A percentile compares a stretch with the other conserved stretches of the same genome.
These are phyloP conservation scores for Penicillium turbatum DNA, from an alignment of 495 filamentous ascomycete species.

Conservation along the genomic window DNA sequence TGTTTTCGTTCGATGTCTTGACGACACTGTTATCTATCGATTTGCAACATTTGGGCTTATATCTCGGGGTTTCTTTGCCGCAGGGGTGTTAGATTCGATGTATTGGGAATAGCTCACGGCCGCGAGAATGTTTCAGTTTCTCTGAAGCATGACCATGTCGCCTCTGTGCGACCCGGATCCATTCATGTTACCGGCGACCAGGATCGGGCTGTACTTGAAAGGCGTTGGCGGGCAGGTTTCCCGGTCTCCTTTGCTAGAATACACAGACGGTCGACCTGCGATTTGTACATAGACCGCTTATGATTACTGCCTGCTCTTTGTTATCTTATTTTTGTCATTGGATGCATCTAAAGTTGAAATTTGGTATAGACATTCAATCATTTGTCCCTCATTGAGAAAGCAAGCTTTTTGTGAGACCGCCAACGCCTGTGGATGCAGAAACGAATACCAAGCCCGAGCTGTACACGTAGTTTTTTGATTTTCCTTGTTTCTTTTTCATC, in stretches of 20 bases:
- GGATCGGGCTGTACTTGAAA: slow-evolving; percentile 11
- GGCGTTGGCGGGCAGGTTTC: slow-evolving; percentile 23
- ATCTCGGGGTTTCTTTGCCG: slow-evolving; percentile 20
- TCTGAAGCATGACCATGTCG: not conserved
- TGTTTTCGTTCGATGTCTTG: slow-evolving; percentile 18
- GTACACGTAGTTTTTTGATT: not conserved
- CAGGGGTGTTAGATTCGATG: slow-evolving; percentile 9
- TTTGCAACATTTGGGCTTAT: slow-evolving; percentile 19
- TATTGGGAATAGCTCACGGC: slow-evolving; percentile 12
- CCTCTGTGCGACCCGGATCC: slow-evolving; percentile 4
- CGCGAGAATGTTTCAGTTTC: not conserved
- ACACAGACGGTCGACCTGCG: slow-evolving; percentile 10
- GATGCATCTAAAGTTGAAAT: not conserved
- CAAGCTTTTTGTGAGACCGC: slow-evolving; percentile 6
- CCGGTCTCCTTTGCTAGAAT: slow-evolving; percentile 12
- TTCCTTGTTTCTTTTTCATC: not conserved
- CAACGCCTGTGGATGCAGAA: slow-evolving; percentile 15
- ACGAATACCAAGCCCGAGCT: not conserved
- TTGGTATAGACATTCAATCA: slow-evolving; percentile 26
- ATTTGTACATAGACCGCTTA: slow-evolving; percentile 30
- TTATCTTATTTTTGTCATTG: slow-evolving; percentile 5
- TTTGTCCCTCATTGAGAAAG: slow-evolving; percentile 16
- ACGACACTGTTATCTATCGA: slow-evolving; percentile 15
- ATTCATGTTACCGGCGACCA: slow-evolving; percentile 1
- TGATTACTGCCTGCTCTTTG: slow-evolving; percentile 14